Conservation (phyloP, 2,329 filamentous ascomycete species). For the Calonectria honghensis region DNA sequence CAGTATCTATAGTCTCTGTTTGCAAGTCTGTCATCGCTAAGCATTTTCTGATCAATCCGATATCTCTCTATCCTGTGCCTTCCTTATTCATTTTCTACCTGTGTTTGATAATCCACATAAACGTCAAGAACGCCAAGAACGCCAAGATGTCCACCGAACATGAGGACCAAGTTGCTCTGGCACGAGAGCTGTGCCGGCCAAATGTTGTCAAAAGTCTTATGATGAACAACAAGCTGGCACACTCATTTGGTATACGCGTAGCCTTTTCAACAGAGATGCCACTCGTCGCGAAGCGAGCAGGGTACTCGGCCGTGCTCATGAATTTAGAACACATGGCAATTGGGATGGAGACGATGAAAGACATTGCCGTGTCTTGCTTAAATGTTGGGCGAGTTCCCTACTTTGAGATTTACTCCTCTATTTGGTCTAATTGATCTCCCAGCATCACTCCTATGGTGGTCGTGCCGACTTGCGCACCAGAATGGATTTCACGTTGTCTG, state of each 20-base stretch:
- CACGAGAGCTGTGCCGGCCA: background rate
- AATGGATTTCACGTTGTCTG: constrained; percentile 15
- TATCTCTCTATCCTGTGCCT: background rate
- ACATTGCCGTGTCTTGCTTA: constrained; percentile 4
- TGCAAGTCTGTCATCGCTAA: background rate
- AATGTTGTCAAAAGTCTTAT: background rate
- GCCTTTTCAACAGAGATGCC: constrained; percentile 15
- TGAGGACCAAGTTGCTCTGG: background rate
- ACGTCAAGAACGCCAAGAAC: background rate
- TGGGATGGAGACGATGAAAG: constrained; percentile 9
- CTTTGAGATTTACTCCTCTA: too few species aligned
- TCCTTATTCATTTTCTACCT: background rate
- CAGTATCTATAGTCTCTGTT: background rate
- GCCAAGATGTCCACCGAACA: constrained; percentile 5
- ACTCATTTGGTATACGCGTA: constrained; percentile 1
- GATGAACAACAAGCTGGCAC: constrained; percentile 8
- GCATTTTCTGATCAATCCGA: background rate
- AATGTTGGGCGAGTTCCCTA: background rate
- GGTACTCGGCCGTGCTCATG: constrained; percentile 14
- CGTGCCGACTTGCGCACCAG: constrained; percentile 3
- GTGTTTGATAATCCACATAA: too few species aligned
- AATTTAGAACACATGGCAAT: constrained; percentile 22
- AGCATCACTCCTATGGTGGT: constrained; percentile 13
- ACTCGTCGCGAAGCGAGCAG: background rate
- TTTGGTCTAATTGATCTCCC: background rate